Evolutionary conservation across 495 filamentous ascomycete species (phyloP), one percentile per base, ranked within the genome.

Genomic region (Penicillium nucicola): DNA sequence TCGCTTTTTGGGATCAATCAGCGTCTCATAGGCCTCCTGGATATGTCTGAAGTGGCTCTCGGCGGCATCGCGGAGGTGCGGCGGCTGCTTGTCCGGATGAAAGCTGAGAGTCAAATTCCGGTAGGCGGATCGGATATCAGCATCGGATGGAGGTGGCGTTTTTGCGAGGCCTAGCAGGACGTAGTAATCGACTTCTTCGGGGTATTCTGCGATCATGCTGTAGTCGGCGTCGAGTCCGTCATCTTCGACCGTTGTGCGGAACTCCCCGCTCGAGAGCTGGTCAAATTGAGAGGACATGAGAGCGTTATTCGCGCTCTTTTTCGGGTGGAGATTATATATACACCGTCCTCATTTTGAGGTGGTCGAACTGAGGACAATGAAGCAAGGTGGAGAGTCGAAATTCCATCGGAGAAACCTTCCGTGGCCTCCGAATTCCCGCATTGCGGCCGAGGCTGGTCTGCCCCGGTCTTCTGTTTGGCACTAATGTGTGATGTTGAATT

Each of bases 61-160:
- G 7, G 82, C 80, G 4, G 71, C 61, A 11, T 75, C 65, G 22
- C 65, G 74, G 28, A 75, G 60, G 28, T 76, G 64, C 14, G 70
- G 45, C 2, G 81, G 77, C 46, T 83, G 80, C 46, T 77, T 80
- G 53, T 85, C 82, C 10, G 81, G 78, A 46, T 83, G 78, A 42
- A 85, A 81, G 36, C 73, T 74, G n/a, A 79, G 73, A 18, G 75
- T 75, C 22, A 84, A 67, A 11, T 68, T 71, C 30, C 69, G 71
- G 51, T 80, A 82, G 10, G 79, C 76, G 15, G 67, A 71, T 25
- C 75, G 75, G 48, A 85, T 77, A 20, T 80, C 69, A 18, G 71
- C 55, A 5, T 75, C 66, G 23, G 76, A 73, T 3, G 81, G 70
- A 0, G 72, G 59, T 8, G 76, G 71, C 1, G 70, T 56, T 36